A percentile compares a stretch with the other conserved stretches of the same genome.
phyloP scores from a whole-genome alignment of 2,329 filamentous ascomycete species.

The Cladosporium sp. region DNA sequence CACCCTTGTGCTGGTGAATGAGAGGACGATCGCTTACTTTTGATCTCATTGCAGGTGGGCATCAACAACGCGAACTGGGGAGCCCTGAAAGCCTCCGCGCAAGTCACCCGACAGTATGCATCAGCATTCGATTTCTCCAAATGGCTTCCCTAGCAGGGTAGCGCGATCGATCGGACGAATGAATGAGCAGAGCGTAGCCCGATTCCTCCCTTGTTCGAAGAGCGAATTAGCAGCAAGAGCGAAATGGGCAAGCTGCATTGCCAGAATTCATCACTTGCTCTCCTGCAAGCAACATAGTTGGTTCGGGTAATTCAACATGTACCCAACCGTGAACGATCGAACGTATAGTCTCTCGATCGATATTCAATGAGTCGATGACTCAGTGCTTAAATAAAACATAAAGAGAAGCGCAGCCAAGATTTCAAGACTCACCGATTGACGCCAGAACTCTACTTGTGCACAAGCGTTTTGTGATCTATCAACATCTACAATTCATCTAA shows the following conservation, averaged over 20 bases:
- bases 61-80: constrained; percentile 32
- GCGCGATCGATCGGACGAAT: too few relatives aligned
- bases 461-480: not conserved
- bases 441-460: not conserved
- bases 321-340: too few relatives aligned
- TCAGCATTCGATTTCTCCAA: constrained; percentile 21
- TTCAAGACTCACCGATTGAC: not conserved
- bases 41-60: not conserved
- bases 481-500: not conserved
- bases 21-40: not conserved
- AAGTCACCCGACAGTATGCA: constrained; percentile 4
- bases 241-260: too few relatives aligned
- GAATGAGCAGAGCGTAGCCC: too few relatives aligned
- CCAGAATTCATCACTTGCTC: too few relatives aligned
- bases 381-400: too few relatives aligned
- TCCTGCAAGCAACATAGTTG: not conserved
- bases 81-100: constrained; percentile 20
- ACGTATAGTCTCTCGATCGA: not conserved
- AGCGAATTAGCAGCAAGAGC: too few relatives aligned
- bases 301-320: not conserved
- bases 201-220: too few relatives aligned
- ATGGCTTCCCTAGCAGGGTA: constrained; percentile 13
- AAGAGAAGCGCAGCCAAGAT: too few relatives aligned
- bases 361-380: not conserved
- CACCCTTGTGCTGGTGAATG: not conserved